Evolutionary conservation across 2,329 filamentous ascomycete genomes (phyloP), one percentile per base, ranked within the genome.

Genomic region (Aspergillus sp.): DNA sequence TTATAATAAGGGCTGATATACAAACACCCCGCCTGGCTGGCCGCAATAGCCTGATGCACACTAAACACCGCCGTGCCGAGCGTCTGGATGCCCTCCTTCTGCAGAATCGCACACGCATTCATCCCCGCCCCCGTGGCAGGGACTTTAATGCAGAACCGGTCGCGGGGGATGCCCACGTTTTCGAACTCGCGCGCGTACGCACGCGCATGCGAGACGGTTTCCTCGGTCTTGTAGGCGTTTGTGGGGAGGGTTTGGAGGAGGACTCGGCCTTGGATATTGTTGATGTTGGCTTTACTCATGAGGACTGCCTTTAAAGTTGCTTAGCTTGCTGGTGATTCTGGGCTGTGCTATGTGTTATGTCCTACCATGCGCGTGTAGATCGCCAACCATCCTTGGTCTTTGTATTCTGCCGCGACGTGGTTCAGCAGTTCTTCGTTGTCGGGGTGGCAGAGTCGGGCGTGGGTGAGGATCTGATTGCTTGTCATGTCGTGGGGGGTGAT

Each of bases 1-100:
- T 76, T 76, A 41, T 68, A 75, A 44, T 77, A 76, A 4, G 73
- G 73, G 49, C 72, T 75, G 53, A 76, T 72, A 43, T 69, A 75
- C 4, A 73, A 57, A 52, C 69, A 72, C 66, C 64, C 0, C 19
- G 73, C 72, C 50, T 77, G 73, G 38, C 71, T 74, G 33, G 67
- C 69, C 2, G 74, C 72, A 44, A 77, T 71, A 5, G 73, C 74
- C 53, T 77, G 74, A 1, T 67, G 55, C 1, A 77, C 62, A 37
- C 68, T 65, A 47, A 77, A 75, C 1, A 76, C 52, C 0, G 73
- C 65, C 0, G 74, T 77, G 0, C 70, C 72, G 1, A 76, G 61
- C 1, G 73, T 77, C 2, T 64, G 60, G 37, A 76, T 74, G 4
- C 72, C 72, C 46, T 75, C 72, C 1, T 54, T 48, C 4, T 61